Conservation (phyloP, 75 land plant genomes). For the Sequoia sempervirens region DNA sequence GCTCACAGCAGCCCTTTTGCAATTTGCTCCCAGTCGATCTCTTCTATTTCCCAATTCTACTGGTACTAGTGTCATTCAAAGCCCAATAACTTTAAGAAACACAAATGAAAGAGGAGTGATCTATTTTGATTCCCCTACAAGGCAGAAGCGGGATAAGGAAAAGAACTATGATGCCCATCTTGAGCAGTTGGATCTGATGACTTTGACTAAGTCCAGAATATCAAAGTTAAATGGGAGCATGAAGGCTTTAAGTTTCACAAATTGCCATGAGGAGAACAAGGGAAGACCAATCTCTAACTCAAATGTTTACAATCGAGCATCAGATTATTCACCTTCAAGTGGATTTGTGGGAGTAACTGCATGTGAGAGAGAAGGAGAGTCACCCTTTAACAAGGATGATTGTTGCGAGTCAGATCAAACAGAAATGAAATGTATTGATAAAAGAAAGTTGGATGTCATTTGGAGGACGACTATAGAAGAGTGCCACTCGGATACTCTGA, state of each 20-base stretch:
- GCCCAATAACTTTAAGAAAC: conserved; percentile 18
- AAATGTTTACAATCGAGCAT: not conserved
- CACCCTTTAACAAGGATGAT: conserved; percentile 12
- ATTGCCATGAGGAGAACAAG: not conserved
- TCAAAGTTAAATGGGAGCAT: not conserved
- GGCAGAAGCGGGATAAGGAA: conserved; percentile 15
- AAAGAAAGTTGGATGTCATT: conserved; percentile 26
- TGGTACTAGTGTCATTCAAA: conserved; percentile 25
- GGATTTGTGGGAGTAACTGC: conserved; percentile 9
- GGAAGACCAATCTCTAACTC: conserved; percentile 3
- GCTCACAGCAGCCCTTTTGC: conserved; percentile 41
- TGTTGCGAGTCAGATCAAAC: conserved; percentile 4
- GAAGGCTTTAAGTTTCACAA: not conserved
- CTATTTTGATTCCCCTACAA: conserved; percentile 13
- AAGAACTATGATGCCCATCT: not conserved
- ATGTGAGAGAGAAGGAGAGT: conserved; percentile 9
- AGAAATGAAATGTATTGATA: not conserved
- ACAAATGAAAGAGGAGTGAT: conserved; percentile 14
- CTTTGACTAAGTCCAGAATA: not conserved
- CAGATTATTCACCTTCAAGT: not conserved
- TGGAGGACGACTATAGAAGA: conserved; percentile 29
- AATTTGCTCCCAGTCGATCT: conserved; percentile 27
- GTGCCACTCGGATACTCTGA: conserved; percentile 20
- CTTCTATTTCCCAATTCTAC: conserved; percentile 24
- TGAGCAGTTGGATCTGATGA: not conserved